These are phyloP conservation scores for Alternaria viburni DNA, from an alignment of 2,329 filamentous ascomycete species.

Conservation along the genomic window DNA sequence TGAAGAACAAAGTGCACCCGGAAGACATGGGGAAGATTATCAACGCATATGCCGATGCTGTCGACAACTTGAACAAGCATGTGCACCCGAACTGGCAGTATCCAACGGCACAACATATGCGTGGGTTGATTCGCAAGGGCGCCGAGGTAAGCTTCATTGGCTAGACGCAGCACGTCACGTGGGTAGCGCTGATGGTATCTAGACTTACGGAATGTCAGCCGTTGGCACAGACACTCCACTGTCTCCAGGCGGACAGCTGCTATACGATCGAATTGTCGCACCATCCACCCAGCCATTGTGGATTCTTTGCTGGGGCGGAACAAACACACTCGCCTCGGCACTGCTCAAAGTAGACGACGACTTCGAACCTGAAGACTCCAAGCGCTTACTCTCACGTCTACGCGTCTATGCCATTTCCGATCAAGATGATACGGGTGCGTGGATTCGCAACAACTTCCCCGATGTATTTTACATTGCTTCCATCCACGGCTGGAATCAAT, in stretches of 20 bases:
- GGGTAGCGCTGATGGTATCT: background rate
- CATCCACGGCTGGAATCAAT: slow-evolving; percentile 63
- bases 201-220: slow-evolving; percentile 50
- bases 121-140: slow-evolving; percentile 34
- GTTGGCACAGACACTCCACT: slow-evolving; percentile 41
- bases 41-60: slow-evolving; percentile 40
- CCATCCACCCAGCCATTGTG: slow-evolving; percentile 55
- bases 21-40: slow-evolving; percentile 46
- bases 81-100: slow-evolving; percentile 46
- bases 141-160: slow-evolving; percentile 33
- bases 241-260: slow-evolving; percentile 54
- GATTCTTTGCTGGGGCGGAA: slow-evolving; percentile 62
- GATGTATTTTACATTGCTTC: slow-evolving; percentile 63
- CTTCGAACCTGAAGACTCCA: slow-evolving; percentile 40
- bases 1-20: slow-evolving; percentile 47
- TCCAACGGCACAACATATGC: slow-evolving; percentile 35
- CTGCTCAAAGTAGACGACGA: slow-evolving; percentile 50
- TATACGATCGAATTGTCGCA: slow-evolving; percentile 52
- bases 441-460: slow-evolving; percentile 62
- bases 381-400: slow-evolving; percentile 40
- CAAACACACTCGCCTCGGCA: slow-evolving; percentile 60
- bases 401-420: slow-evolving; percentile 60
- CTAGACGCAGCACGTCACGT: background rate
- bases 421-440: slow-evolving; percentile 64
- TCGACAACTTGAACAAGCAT: slow-evolving; percentile 59